Base-by-base conservation (phyloP, 176 grass and related monocot genomes). In the Secale cereale region DNA sequence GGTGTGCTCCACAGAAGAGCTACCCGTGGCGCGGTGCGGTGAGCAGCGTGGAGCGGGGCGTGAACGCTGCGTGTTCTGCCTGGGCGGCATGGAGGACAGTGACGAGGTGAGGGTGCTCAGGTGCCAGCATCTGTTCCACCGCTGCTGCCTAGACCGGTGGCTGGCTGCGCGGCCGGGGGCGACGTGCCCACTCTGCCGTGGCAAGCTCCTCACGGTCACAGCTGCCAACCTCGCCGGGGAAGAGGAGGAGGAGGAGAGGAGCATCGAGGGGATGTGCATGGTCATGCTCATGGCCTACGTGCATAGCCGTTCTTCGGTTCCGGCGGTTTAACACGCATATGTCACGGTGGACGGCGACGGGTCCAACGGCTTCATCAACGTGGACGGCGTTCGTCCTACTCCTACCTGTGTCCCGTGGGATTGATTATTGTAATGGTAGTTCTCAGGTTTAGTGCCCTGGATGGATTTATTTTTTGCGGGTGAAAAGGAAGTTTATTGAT, bases 101-200 rank as follows among this genome's bases (percentile, higher is more conserved):
- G 86, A 80, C 48, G 86, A 94, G 86, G 84, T 88, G 22, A 83
- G 86, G 35, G 75, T 86, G 68, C 78, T 91, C 78, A 8, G 39
- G 41, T 81, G 78, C 11, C 40, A 12, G 11, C 91, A 88, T 76
- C 76, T 93, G 50, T 93, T 93, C 82, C 91, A 93, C 57, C 63
- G 63, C 59, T 29, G 35, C 5, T 91, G 91, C 78, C 59, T 88
- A 12, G 88, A 91, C 35, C 50, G 57, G 26, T 93, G 91, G 91
- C 57, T 93, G 23, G 45, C 46, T 27, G 39, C 27, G 6, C 62
- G 61, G 78, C 11, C 40, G 27, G 17, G 10, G 62, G 78, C 78
- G 40, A 80, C 40, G 62, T 81, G 78, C 40, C 78, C 78, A 19
- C 78, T 81, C 78, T 81, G 78, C 62, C 78, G 62, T 25, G 62